phyloP scores from a whole-genome alignment of 805 yeast species.

The Candida pseudoglaebosa region DNA sequence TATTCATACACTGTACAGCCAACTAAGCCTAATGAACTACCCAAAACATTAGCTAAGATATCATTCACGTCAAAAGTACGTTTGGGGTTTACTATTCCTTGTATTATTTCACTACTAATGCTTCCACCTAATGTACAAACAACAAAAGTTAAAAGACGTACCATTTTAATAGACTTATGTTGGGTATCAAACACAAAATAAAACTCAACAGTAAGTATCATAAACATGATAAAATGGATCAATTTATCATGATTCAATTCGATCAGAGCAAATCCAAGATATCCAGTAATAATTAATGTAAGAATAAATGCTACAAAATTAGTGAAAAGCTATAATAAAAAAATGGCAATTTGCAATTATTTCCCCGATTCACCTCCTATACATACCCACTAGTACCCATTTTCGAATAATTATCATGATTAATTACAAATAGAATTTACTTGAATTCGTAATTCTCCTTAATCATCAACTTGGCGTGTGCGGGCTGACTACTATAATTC shows the following conservation, averaged over 20 bases:
- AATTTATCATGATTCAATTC: constrained; percentile 48
- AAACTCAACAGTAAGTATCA: constrained; percentile 45
- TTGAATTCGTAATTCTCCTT: too few relatives aligned
- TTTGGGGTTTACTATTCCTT: constrained; percentile 40
- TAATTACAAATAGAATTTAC: neutral
- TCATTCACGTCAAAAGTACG: constrained; percentile 49
- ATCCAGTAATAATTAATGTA: constrained; percentile 30
- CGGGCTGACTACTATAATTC: too few relatives aligned
- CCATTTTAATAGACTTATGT: constrained; percentile 21
- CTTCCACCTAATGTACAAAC: constrained; percentile 47
- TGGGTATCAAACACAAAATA: constrained; percentile 40
- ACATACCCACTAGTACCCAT: neutral
- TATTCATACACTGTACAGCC: constrained; percentile 7
- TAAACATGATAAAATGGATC: constrained; percentile 46
- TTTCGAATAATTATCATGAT: neutral
- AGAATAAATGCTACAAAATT: constrained; percentile 21
- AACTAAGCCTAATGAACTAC: constrained; percentile 26
- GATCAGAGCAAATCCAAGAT: constrained; percentile 50
- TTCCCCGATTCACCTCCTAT: too few relatives aligned
- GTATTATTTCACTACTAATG: constrained; percentile 49
- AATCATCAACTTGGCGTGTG: too few relatives aligned
- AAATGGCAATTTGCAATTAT: neutral
- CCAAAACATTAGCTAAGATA: constrained; percentile 33
- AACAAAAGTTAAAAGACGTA: constrained; percentile 32
- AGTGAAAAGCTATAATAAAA: neutral